A percentile compares a stretch with the other conserved stretches of the same genome.
Conservation (phyloP, 352 stramenopile genomes). For the Globisporangium heterothallicum region DNA sequence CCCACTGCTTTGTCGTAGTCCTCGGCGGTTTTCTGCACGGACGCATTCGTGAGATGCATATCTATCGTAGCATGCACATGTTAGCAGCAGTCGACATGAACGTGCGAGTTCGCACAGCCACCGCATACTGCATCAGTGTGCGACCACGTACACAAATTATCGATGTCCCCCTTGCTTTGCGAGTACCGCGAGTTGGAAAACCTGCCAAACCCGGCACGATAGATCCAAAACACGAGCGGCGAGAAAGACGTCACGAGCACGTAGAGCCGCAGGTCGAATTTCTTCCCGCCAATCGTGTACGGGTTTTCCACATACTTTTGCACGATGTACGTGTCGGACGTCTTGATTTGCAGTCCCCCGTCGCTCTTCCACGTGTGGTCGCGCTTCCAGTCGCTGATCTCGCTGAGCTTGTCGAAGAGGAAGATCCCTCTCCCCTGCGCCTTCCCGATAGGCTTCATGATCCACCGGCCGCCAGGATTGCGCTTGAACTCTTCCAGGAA, state of each 20-base stretch:
- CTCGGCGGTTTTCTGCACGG: slow-evolving; percentile 83
- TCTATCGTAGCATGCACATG: slow-evolving; percentile 30
- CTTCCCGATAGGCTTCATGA: slow-evolving; percentile 92
- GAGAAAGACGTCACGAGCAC: slow-evolving; percentile 70
- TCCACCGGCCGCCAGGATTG: slow-evolving; percentile 75
- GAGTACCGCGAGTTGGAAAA: slow-evolving; percentile 46
- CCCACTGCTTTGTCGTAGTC: slow-evolving; percentile 70
- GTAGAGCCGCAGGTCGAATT: slow-evolving; percentile 90
- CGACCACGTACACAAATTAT: slow-evolving; percentile 21
- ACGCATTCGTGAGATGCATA: slow-evolving; percentile 94
- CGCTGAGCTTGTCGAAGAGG: slow-evolving; percentile 81
- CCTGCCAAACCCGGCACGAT: slow-evolving; percentile 66
- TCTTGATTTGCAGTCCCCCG: slow-evolving; percentile 30
- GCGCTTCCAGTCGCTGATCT: slow-evolving; percentile 86
- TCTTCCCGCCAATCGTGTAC: slow-evolving; percentile 85
- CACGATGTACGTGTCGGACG: slow-evolving; percentile 53
- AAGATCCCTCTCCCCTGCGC: slow-evolving; percentile 80
- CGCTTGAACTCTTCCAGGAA: slow-evolving; percentile 69
- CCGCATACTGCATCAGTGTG: neutral
- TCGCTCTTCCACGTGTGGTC: slow-evolving; percentile 56
- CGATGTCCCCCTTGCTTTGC: slow-evolving; percentile 21
- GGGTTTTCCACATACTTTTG: slow-evolving; percentile 89
- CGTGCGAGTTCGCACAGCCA: neutral
- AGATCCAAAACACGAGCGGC: slow-evolving; percentile 32
- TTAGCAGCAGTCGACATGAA: neutral